Percentiles rank a stretch among this genome's conserved stretches.
These are phyloP conservation scores for Populus alba DNA, from an alignment of 345 rosid species.

Conservation along the genomic window DNA sequence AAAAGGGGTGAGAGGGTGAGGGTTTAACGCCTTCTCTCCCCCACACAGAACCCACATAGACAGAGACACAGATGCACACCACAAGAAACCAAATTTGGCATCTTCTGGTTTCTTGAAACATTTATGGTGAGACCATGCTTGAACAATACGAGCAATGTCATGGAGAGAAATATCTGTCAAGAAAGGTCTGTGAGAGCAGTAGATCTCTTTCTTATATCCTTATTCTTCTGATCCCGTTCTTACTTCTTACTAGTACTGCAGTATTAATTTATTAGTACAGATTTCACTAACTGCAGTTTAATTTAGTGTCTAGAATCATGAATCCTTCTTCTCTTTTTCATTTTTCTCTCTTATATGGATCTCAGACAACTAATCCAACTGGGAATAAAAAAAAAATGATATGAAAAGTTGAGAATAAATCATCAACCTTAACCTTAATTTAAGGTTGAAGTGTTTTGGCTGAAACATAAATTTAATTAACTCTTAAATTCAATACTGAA, in stretches of 20 bases:
- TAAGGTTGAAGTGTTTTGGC: not conserved
- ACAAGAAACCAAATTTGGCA: slow-evolving; percentile 17
- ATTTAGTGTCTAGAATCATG: not conserved
- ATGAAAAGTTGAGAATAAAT: not conserved
- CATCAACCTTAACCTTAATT: not conserved
- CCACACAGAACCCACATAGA: not conserved
- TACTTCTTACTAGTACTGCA: not conserved
- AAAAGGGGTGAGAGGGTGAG: not conserved
- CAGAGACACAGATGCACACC: not conserved
- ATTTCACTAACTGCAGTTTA: not conserved
- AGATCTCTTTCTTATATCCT: not conserved
- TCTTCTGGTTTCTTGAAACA: slow-evolving; percentile 22
- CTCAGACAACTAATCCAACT: not conserved
- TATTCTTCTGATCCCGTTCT: too few species aligned
- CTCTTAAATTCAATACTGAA: too few species aligned
- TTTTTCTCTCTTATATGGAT: not conserved
- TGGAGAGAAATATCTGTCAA: slow-evolving; percentile 12
- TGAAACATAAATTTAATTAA: not conserved
- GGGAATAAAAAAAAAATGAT: not conserved
- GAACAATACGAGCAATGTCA: slow-evolving; percentile 35
- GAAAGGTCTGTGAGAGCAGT: not conserved
- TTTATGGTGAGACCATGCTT: slow-evolving; percentile 28
- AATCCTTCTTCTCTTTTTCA: not conserved
- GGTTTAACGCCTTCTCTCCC: not conserved
- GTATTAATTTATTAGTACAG: too few species aligned